phyloP scores from a whole-genome alignment of 306 rosid genomes.

The Albizia julibrissin region DNA sequence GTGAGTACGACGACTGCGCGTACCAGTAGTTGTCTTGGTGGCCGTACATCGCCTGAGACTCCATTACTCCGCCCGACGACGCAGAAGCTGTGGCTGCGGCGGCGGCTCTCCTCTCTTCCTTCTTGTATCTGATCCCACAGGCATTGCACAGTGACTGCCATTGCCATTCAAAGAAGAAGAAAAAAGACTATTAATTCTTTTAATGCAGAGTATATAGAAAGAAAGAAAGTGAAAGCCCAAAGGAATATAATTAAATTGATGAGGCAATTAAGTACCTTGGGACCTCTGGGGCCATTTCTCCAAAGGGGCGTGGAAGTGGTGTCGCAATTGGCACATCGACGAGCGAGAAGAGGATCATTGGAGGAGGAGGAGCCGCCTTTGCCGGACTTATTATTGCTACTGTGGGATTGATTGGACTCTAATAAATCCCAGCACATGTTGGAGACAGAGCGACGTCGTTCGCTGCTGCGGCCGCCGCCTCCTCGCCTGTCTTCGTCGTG shows the following conservation, averaged over 20 bases:
- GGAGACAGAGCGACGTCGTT: constrained; percentile 21
- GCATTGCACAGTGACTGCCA: constrained; percentile 96
- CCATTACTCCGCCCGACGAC: constrained; percentile 40
- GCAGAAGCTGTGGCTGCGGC: constrained; percentile 54
- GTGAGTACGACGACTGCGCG: constrained; percentile 31
- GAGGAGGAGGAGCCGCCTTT: constrained; percentile 19
- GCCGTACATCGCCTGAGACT: constrained; percentile 47
- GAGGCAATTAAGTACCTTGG: constrained; percentile 59
- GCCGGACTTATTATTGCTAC: constrained; percentile 20
- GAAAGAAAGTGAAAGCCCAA: background rate
- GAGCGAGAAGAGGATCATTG: constrained; percentile 78
- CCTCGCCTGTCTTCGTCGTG: constrained; percentile 43
- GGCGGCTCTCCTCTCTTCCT: constrained; percentile 81
- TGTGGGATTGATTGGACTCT: constrained; percentile 53
- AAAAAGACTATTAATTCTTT: background rate
- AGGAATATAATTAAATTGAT: background rate
- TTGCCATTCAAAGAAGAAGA: background rate
- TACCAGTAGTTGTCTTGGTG: constrained; percentile 60
- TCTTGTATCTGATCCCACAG: constrained; percentile 96
- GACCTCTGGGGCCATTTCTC: constrained; percentile 98
- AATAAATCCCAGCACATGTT: constrained; percentile 74
- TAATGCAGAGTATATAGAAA: background rate
- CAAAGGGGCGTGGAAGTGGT: constrained; percentile 98
- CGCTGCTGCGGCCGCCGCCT: constrained; percentile 41
- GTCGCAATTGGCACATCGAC: constrained; percentile 96